Evolutionary conservation across 2,329 filamentous ascomycete species (phyloP), one percentile per base, ranked within the genome.

Genomic region (Rhynchosporium secalis): DNA sequence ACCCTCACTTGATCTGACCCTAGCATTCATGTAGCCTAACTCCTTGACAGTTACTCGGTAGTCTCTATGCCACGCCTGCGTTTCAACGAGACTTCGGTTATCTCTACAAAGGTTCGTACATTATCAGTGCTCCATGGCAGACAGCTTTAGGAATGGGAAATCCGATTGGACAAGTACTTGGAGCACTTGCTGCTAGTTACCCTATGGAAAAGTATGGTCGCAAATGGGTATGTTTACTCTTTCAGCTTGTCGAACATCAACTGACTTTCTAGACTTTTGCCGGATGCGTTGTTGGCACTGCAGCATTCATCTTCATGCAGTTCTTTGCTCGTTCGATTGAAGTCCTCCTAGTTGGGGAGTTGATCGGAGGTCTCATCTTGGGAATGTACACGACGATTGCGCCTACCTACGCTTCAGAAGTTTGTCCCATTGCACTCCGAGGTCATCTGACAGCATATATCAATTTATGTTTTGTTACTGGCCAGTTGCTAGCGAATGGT

Each of bases 391-490:
- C 43, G 1, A 47, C 43, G 7, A 46, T 48, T 5, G 43, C 40
- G 63, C 84, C 82, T 2, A 65, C 68, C 12, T 70, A 70, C 48
- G 65, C 65, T 5, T 58, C 56, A 1, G 81, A 83, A 68, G 79
- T 83, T 26, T 81, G 79, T 62, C 81, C 81, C 1, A 77, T 83
- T 29, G 79, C 80, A 38, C 74, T 84, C 10, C 77, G 81, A 46
- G 80, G 79, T n/a, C 81, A 74, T 79, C 58, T 82, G 75, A 72
- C 71, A 0, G 80, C 80, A 0, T 83, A 81, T 54, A 79, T 81
- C 66, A 82, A 82, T 66, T 76, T 82, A 65, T 82, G 80, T 74
- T 83, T 81, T 76, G 80, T 71, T 2, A 69, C 80, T 1, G 80
- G 80, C 12, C 79, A 82, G 64, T 67, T 81, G 29, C 76, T 82